Conservation (phyloP, 2,329 filamentous ascomycete species). For the Blastomyces parvus region DNA sequence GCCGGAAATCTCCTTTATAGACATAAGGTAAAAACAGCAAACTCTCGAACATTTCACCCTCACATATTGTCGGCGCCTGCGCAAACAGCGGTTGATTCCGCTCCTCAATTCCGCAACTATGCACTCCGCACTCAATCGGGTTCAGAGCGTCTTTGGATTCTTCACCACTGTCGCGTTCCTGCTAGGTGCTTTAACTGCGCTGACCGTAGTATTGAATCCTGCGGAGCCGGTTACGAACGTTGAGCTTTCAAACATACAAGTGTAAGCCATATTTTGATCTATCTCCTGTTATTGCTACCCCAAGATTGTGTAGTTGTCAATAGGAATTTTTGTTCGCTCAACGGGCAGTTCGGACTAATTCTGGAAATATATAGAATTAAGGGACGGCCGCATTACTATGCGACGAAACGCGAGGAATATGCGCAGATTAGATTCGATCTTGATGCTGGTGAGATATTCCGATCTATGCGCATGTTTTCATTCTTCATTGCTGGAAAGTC, state of each 20-base stretch:
- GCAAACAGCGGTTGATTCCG: background rate
- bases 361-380: slow-evolving; percentile 52
- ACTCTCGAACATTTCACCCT: background rate
- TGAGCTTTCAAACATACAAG: slow-evolving; percentile 58
- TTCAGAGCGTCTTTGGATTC: slow-evolving; percentile 93
- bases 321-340: background rate
- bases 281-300: background rate
- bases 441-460: slow-evolving; percentile 52
- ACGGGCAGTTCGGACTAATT: background rate
- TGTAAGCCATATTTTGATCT: slow-evolving; percentile 47
- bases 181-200: slow-evolving; percentile 68
- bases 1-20: background rate
- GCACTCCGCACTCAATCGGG: slow-evolving; percentile 76
- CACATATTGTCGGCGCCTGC: background rate
- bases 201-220: slow-evolving; percentile 59
- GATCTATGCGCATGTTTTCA: background rate
- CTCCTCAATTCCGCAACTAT: slow-evolving; percentile 44
- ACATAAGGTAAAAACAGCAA: background rate
- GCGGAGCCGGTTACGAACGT: slow-evolving; percentile 45
- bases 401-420: slow-evolving; percentile 85
- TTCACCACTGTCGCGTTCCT: slow-evolving; percentile 89
- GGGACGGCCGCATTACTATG: slow-evolving; percentile 94
- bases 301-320: background rate
- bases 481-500: background rate
- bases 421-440: slow-evolving; percentile 89